These are phyloP conservation scores for Leavenworthia alabamica DNA, from an alignment of 345 rosid species.

Conservation along the genomic window DNA sequence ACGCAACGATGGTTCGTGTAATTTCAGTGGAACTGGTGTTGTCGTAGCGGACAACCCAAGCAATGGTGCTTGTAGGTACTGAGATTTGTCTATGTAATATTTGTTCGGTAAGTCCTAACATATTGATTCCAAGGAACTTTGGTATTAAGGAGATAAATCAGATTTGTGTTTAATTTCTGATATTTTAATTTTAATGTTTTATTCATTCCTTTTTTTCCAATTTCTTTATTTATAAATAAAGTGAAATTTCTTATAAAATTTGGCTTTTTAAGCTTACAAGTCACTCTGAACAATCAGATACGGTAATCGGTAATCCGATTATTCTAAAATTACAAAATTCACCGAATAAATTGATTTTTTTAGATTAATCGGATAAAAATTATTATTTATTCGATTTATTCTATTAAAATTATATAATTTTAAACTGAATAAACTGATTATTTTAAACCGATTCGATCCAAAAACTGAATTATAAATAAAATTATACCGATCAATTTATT, in stretches of 20 bases:
- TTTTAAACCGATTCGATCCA: no score
- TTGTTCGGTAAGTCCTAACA: slow-evolving; percentile 13
- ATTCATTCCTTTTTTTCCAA: background rate
- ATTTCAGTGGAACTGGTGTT: slow-evolving; percentile 44
- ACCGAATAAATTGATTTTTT: no score
- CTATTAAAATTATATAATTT: no score
- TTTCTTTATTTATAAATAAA: background rate
- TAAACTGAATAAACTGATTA: no score
- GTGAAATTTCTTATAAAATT: background rate
- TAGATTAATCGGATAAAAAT: no score
- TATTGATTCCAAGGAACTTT: slow-evolving; percentile 9
- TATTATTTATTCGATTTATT: no score
- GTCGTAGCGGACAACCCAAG: slow-evolving; percentile 27
- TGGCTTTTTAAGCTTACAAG: slow-evolving; percentile 2
- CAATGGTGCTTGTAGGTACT: slow-evolving; percentile 30
- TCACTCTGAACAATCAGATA: no score
- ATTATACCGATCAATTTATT: no score
- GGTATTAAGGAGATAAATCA: background rate
- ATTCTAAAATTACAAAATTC: no score
- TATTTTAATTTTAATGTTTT: slow-evolving; percentile 7
- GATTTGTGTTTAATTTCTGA: slow-evolving; percentile 17
- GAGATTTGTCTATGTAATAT: slow-evolving; percentile 20
- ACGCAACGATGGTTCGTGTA: slow-evolving; percentile 31
- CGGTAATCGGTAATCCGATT: no score
- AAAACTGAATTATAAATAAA: no score